Evolutionary conservation across 495 filamentous ascomycete species (phyloP).

Genomic region (Xeromyces bisporus): DNA sequence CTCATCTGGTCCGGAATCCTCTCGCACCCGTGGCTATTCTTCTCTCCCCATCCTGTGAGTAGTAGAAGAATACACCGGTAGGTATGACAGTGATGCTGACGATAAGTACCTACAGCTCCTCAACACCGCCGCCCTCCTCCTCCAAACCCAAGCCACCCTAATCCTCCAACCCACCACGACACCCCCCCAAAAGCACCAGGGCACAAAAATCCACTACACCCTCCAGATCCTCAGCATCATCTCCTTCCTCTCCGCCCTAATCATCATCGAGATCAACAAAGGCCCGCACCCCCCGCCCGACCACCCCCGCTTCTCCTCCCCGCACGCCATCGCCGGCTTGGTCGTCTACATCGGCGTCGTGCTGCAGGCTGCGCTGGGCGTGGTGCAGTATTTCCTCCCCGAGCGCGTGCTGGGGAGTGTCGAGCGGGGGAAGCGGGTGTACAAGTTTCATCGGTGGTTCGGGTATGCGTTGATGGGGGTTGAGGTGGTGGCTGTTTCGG

Average conservation of each 20-base stretch:
- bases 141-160: constrained; percentile 63
- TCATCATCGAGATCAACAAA: constrained; percentile 77
- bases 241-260: constrained; percentile 46
- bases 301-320: constrained; percentile 59
- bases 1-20: constrained; percentile 63
- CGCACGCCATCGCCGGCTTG: constrained; percentile 66
- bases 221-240: constrained; percentile 48
- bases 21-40: constrained; percentile 46
- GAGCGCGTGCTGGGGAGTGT: constrained; percentile 50
- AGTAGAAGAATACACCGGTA: background rate
- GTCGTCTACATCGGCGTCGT: constrained; percentile 54
- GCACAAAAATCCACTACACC: constrained; percentile 49
- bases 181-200: constrained; percentile 49
- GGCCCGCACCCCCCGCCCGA: too few species aligned
- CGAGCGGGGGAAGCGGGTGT: constrained; percentile 61
- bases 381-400: constrained; percentile 62
- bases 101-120: constrained; percentile 36
- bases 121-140: constrained; percentile 55
- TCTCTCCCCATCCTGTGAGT: constrained; percentile 66
- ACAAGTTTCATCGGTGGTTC: constrained; percentile 72
- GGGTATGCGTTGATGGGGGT: constrained; percentile 60
- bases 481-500: constrained; percentile 53
- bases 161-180: constrained; percentile 80
- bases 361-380: constrained; percentile 58
- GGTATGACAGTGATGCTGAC: background rate